Evolutionary conservation across 2,329 filamentous ascomycete species (phyloP), one percentile per base, ranked within the genome.

Genomic region (Decorospora gaudefroyi): DNA sequence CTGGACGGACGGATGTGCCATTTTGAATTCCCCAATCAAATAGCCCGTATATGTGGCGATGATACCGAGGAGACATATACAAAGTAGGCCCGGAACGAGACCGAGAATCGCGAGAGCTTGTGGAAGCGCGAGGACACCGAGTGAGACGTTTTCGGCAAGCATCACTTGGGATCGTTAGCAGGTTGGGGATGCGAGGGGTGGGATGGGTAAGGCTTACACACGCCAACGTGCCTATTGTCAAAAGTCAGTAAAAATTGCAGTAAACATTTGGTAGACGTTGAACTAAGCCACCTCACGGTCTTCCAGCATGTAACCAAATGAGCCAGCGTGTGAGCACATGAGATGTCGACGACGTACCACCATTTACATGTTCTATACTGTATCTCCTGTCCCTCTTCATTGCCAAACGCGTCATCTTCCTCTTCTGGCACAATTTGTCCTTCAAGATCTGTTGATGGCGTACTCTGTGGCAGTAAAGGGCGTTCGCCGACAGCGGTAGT

Each of bases 11-110:
- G 84, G 83, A 57, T 79, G 77, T 29, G 64, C 69, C 40, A 77
- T 65, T 55, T 81, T 81, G 69, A 84, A 81, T 56, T 82, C 77
- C 12, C 79, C 81, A 33, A 85, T 76, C 4, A 84, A 74, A 55
- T 77, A 82, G 31, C 81, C 80, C 2, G 80, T 82, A 59, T 83
- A 84, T n/a, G 76, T 80, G 2, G 81, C 74, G 6, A 84, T 61
- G 17, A 79, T 37, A 16, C 82, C 80, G 8, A 84, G 67, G 13
- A 71, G 60, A 36, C 82, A 49, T 31, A 81, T 76, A 23, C 82
- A 67, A 34, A 84, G 72, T 10, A 81, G 61, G 9, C 78, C 78
- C 22, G 79, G 77, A 10, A 80, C 70, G 50, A 83, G 63, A 6
- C 80, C 80, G 30, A 83, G 61, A 4, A 68, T 67, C 1, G 78